Evolutionary conservation across 805 yeast species (phyloP), one percentile per base, ranked within the genome.

Genomic region (Candida ipomoeae): DNA sequence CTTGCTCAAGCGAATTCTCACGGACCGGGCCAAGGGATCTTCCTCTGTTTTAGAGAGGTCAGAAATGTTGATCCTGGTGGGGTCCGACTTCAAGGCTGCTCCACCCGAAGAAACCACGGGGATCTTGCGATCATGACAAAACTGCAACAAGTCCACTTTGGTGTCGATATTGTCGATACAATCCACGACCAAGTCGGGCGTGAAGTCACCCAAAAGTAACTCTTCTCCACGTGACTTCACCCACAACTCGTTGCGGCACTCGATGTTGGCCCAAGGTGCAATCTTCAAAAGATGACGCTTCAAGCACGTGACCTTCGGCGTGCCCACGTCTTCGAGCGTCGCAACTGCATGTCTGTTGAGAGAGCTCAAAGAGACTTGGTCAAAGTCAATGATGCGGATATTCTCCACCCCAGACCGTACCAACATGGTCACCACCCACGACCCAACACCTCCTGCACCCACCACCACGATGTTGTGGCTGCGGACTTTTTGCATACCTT

Each of bases 401-500:
- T 81, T 79, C 18, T 86, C 84, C 37, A 91, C 84, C 14, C 99
- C 99, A 15, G 96, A 87, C 61, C 99, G 82, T 1, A 87, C 86
- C 50, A 94, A 76, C 87, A 95, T 89, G 10, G 96, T 85, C 11
- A 87, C 84, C 21, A 85, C 96, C 92, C 97, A 91, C 0, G 97
- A 91, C 2, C 99, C 99, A 38, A 94, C 99, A 51, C 99, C 99
- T 51, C 99, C 99, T 15, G 92, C 94, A 31, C 99, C 99, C 31
- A 82, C 83, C 14, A 92, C 87, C 1, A 89, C 87, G 2, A 91
- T 79, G 49, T 80, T 77, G 61, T 89, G 85, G 11, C 75, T 68
- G 48, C 96, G 81, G 15, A 94, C 80, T 52, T 81, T 81, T 17
- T 69, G 66, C 81, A 90, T 83, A 0, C 97, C 98, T 18, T 84